Base-by-base conservation (phyloP, 345 rosid species). In the Eucalyptus polyanthemos region DNA sequence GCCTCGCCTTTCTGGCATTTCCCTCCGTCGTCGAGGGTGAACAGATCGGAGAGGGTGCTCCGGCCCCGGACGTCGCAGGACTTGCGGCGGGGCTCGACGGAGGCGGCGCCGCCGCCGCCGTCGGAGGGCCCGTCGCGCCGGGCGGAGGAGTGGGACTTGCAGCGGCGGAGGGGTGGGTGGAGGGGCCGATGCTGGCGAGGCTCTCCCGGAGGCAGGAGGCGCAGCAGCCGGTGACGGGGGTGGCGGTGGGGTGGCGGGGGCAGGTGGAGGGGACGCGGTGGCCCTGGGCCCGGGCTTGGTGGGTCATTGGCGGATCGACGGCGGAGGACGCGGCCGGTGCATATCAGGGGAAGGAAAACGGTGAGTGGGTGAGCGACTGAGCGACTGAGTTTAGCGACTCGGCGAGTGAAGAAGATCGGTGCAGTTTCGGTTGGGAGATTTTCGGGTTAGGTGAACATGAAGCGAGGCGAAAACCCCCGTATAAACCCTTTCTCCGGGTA, bases 201-300 rank as follows among this genome's bases (percentile, higher is more conserved):
- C 97, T 96, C 86, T 96, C 99, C 40, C 94, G 92, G 93, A 96
- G 99, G 89, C 99, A 96, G 85, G 95, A 91, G 76, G 99, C 94
- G 91, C 99, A 96, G 91, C 94, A 93, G 53, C 96, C 95, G 81
- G 95, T 92, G 88, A 94, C 80, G 49, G 99, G 93, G 60, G 90
- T 93, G 53, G 91, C 72, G 69, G 96, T 37, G 29, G 95, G 95
- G 91, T 95, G 99, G 89, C 94, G 98, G 91, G 92, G 92, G 92
- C 96, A 94, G 37, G 92, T 56, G 88, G 93, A 88, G 89, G 42
- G 88, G 58, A 53, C 58, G 49, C 95, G 93, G 88, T 91, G 97
- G 91, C 89, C n/a, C 83, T 47, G 92, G 50, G 72, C 50, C 90
- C 22, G 93, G 47, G 87, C 87, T 25, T 87, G 93, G 87, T 86